Base-by-base conservation (phyloP, 2,329 filamentous ascomycete species). In the Ceratocystis smalleyi region DNA sequence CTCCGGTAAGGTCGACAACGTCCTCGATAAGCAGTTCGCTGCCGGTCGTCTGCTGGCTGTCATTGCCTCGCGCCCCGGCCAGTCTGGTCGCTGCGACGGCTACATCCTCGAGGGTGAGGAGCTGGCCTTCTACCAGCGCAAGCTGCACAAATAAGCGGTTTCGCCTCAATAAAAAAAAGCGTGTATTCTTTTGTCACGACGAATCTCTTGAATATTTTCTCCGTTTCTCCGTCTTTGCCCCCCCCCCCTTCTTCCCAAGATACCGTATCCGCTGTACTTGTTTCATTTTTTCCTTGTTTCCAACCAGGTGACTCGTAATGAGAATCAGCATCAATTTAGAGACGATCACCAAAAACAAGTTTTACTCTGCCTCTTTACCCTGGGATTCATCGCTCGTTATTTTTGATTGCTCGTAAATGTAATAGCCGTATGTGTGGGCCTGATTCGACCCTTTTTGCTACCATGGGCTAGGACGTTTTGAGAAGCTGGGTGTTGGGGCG, bases 61-160 rank as follows among this genome's bases (percentile, higher is more conserved):
- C 72, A 81, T 99, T 74, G 84, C 92, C 73, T 94, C 88, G 77
- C 85, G 94, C 75, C 94, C 94, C 71, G 94, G 94, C 73, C 94
- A 99, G 88, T 94, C 89, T 77, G 94, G 94, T 74, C 91, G 94
- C 80, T 85, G 84, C 74, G 94, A 99, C 77, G 94, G 94, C 71
- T 99, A 99, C 83, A 87, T 99, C 78, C 84, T 99, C 71, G 94
- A 99, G 87, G 94, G 94, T 74, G 94, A 99, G 79, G 94, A 99
- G 86, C 85, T 99, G 75, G 91, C 91, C 78, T 99, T 99, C 89
- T 99, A 99, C 90, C 91, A 96, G 87, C 89, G 89, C 82, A 91
- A 91, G 81, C 90, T 97, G 79, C 89, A 94, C 86, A 97, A 96
- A 85, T 97, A 96, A 82, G 83, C 67, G 70, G 62, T 62, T 57